A percentile compares a stretch with the other conserved stretches of the same genome.
phyloP scores from a whole-genome alignment of 495 filamentous ascomycete genomes.

The Neurospora pannonica region DNA sequence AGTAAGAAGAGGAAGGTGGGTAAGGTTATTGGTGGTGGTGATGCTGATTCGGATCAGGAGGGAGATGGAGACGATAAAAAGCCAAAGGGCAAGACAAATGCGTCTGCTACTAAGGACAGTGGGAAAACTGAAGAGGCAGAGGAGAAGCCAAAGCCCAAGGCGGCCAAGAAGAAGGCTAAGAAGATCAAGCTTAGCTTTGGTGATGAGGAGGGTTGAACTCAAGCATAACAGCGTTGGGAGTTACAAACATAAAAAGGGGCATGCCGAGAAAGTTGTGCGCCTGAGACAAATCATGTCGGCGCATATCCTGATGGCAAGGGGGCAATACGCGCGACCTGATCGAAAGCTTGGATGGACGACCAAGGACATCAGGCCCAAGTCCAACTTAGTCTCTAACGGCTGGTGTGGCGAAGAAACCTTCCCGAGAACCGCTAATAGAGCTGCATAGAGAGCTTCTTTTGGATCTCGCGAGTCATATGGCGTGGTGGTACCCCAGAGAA shows the following conservation, averaged over 20 bases:
- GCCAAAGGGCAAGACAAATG: constrained; percentile 1
- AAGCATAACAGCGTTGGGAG: background rate
- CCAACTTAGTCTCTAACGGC: no score
- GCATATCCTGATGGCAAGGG: no score
- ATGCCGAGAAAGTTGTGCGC: background rate
- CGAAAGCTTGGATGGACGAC: no score
- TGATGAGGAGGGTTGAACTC: constrained; percentile 35
- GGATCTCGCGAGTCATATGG: no score
- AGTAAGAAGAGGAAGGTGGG: constrained; percentile 41
- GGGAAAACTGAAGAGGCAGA: constrained; percentile 1
- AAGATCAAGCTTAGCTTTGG: constrained; percentile 53
- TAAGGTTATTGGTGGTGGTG: constrained; percentile 32
- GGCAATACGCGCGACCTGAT: no score
- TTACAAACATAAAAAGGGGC: background rate
- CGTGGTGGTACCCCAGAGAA: no score
- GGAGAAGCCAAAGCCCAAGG: constrained; percentile 4
- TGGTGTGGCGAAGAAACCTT: no score
- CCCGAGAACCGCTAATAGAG: no score
- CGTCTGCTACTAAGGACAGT: constrained; percentile 9
- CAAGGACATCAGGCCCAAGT: no score
- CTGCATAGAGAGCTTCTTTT: no score
- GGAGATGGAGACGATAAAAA: constrained; percentile 12
- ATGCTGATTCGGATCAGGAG: constrained; percentile 4
- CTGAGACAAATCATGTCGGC: no score
- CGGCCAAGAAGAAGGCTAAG: constrained; percentile 40